phyloP scores from a whole-genome alignment of 176 grass and related monocot genomes.

The Cenchrus purpureus region DNA sequence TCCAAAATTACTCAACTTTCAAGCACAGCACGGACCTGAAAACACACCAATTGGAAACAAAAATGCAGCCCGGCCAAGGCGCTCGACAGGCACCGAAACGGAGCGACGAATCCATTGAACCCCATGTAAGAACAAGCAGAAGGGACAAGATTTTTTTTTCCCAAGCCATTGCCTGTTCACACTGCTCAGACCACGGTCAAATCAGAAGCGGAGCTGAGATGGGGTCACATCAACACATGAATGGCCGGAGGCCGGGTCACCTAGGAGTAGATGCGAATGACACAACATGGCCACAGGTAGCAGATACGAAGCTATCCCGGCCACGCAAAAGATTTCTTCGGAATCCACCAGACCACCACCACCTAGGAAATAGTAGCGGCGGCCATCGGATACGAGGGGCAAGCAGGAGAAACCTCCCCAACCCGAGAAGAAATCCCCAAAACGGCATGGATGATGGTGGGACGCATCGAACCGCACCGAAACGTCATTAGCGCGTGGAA shows the following conservation, averaged over 20 bases:
- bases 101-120: background rate
- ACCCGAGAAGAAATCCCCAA: background rate
- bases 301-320: background rate
- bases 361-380: background rate
- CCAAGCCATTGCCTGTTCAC: background rate
- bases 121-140: constrained; percentile 27
- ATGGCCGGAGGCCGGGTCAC: background rate
- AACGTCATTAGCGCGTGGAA: background rate
- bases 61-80: background rate
- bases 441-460: background rate
- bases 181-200: background rate
- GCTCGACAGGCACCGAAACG: background rate
- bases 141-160: background rate
- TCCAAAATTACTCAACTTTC: background rate
- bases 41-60: background rate
- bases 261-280: background rate
- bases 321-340: constrained; percentile 29
- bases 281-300: background rate
- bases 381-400: background rate
- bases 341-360: background rate
- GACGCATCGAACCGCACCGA: background rate
- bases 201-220: constrained; percentile 12
- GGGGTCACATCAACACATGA: constrained; percentile 25
- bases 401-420: constrained; percentile 13
- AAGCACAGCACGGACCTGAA: background rate